Evolutionary conservation across 371 early-diverging fungal species (phyloP).

Genomic region (Mucor racemosus): DNA sequence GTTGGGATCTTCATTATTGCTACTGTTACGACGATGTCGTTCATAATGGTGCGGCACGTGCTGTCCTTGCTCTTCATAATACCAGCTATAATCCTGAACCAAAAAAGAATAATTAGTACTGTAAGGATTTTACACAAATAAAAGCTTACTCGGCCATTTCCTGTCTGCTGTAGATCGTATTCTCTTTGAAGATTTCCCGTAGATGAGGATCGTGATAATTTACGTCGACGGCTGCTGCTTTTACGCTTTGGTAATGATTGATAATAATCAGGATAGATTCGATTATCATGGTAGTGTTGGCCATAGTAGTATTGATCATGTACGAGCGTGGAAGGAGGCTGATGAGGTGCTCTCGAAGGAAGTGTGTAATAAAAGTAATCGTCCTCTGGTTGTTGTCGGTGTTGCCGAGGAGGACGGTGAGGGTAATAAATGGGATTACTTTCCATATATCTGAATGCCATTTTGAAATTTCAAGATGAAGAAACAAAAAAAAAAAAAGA

Average conservation of each 20-base stretch:
- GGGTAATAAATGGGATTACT: not conserved
- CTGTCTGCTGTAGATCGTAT: not conserved
- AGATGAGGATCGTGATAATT: constrained; percentile 5
- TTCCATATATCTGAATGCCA: not conserved
- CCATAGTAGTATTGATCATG: not conserved
- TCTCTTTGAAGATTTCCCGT: not conserved
- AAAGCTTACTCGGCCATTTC: not conserved
- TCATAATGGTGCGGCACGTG: not conserved
- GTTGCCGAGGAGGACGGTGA: not conserved
- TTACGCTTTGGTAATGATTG: constrained; percentile 1
- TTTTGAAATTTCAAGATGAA: not conserved
- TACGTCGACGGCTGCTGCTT: not conserved
- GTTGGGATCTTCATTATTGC: not conserved
- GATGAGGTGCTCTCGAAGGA: not conserved
- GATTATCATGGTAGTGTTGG: not conserved
- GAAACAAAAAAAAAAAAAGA: too few species aligned
- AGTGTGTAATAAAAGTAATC: not conserved
- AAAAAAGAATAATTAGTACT: not conserved
- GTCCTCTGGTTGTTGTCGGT: not conserved
- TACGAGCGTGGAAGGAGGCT: not conserved
- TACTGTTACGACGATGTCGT: not conserved
- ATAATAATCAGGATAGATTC: not conserved
- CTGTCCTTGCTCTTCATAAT: not conserved
- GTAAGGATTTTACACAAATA: not conserved
- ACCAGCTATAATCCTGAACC: constrained; percentile 11